Evolutionary conservation across 2,329 filamentous ascomycete species (phyloP).

Genomic region (Calonectria crousiana): DNA sequence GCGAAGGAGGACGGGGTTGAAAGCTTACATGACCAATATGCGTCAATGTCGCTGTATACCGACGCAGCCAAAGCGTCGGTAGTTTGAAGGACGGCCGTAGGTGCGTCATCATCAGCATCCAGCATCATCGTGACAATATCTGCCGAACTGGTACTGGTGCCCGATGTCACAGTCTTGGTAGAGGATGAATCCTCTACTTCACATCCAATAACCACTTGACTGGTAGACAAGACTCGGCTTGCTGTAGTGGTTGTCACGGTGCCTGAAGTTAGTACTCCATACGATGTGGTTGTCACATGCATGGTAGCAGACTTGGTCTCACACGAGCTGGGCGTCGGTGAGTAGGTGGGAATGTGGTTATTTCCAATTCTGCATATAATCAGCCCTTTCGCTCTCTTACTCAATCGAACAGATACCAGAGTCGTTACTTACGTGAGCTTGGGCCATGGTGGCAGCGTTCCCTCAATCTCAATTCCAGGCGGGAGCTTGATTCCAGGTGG

Average conservation of each 20-base stretch:
- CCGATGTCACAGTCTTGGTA: conserved; percentile 1
- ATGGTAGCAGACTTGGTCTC: conserved; percentile 25
- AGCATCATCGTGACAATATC: background rate
- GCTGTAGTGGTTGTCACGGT: conserved; percentile 19
- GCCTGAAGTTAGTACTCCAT: conserved; percentile 19
- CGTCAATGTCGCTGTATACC: conserved; percentile 6
- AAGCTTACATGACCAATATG: conserved; percentile 20
- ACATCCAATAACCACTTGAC: conserved; percentile 19
- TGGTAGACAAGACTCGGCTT: conserved; percentile 4
- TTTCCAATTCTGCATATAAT: conserved; percentile 16
- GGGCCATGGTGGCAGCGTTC: conserved; percentile 27
- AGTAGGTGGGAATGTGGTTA: conserved; percentile 18
- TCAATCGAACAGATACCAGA: background rate
- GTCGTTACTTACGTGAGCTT: conserved; percentile 21
- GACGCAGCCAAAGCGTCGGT: background rate
- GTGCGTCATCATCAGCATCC: conserved; percentile 5
- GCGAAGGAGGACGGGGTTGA: background rate
- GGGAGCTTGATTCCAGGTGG: conserved; percentile 15
- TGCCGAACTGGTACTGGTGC: background rate
- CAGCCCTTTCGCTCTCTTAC: background rate
- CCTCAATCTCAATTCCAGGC: conserved; percentile 17
- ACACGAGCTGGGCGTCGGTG: conserved; percentile 14
- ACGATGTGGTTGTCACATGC: conserved; percentile 19
- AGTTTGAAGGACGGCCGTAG: background rate
- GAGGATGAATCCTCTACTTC: conserved; percentile 15